These are phyloP conservation scores for Coemansia sp. DNA, from an alignment of 192 early-diverging fungal genomes.

Conservation along the genomic window DNA sequence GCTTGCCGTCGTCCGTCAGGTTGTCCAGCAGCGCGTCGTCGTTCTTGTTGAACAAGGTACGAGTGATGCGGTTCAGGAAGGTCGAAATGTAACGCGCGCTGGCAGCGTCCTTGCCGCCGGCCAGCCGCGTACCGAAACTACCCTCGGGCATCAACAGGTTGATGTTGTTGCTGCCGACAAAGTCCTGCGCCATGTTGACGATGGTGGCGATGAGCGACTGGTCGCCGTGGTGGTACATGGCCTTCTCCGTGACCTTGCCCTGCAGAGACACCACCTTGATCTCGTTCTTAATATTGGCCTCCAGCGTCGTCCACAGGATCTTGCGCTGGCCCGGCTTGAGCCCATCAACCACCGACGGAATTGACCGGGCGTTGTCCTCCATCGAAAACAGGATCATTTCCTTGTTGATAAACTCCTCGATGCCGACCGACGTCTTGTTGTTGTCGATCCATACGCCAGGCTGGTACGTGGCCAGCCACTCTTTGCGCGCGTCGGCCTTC, in stretches of 20 bases:
- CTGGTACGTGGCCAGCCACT: slow-evolving; percentile 78
- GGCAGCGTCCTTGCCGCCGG: slow-evolving; percentile 93
- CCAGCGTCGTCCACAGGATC: slow-evolving; percentile 81
- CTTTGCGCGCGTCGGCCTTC: slow-evolving; percentile 90
- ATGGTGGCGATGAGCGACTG: slow-evolving; percentile 75
- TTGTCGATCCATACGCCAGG: slow-evolving; percentile 91
- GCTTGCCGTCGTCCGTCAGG: slow-evolving; percentile 81
- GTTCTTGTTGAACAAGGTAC: slow-evolving; percentile 68
- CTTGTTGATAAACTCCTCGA: slow-evolving; percentile 90
- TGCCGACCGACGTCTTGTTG: slow-evolving; percentile 62
- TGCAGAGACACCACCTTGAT: slow-evolving; percentile 86
- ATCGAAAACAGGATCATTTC: slow-evolving; percentile 93
- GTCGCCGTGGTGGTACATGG: slow-evolving; percentile 96
- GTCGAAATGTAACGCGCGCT: slow-evolving; percentile 97
- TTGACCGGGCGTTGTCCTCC: slow-evolving; percentile 91
- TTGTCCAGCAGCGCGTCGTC: slow-evolving; percentile 82
- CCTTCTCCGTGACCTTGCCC: slow-evolving; percentile 82
- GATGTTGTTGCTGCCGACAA: slow-evolving; percentile 93
- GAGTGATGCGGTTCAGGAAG: slow-evolving; percentile 60
- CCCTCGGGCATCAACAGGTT: slow-evolving; percentile 77
- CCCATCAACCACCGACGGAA: slow-evolving; percentile 90
- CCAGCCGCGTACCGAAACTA: slow-evolving; percentile 85
- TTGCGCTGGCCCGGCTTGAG: slow-evolving; percentile 97
- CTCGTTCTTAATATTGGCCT: slow-evolving; percentile 72
- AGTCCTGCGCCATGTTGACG: slow-evolving; percentile 90